These are phyloP conservation scores for Corylus heterophylla DNA, from an alignment of 306 rosid genomes.

Conservation along the genomic window DNA sequence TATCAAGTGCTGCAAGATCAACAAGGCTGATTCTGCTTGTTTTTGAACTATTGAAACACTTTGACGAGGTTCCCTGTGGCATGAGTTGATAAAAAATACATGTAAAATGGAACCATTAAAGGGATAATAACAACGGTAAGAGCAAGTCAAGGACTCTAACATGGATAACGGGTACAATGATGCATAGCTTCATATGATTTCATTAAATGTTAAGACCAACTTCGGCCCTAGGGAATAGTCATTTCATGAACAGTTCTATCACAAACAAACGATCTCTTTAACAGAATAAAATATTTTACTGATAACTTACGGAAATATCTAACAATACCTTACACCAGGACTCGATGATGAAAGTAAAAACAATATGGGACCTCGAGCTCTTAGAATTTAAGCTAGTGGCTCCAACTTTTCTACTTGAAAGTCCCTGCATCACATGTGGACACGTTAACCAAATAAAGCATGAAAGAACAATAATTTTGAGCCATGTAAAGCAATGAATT, in stretches of 20 bases:
- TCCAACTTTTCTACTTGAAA: constrained; percentile 95
- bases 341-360: constrained; percentile 79
- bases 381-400: constrained; percentile 81
- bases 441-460: constrained; percentile 10
- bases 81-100: constrained; percentile 23
- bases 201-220: background rate
- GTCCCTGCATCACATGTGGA: constrained; percentile 64
- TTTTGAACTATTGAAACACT: constrained; percentile 86
- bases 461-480: constrained; percentile 8
- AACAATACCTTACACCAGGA: constrained; percentile 89
- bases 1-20: constrained; percentile 90
- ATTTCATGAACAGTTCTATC: background rate
- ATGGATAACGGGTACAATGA: background rate
- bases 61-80: constrained; percentile 68
- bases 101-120: constrained; percentile 7
- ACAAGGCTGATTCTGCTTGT: constrained; percentile 88
- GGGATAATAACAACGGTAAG: background rate
- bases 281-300: background rate
- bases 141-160: background rate
- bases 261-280: background rate
- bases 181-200: background rate
- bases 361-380: constrained; percentile 91
- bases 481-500: constrained; percentile 1
- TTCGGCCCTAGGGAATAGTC: background rate
- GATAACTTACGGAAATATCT: constrained; percentile 1